These are phyloP conservation scores for Fennellomyces sp. DNA, from an alignment of 371 early-diverging fungal species.

Conservation along the genomic window DNA sequence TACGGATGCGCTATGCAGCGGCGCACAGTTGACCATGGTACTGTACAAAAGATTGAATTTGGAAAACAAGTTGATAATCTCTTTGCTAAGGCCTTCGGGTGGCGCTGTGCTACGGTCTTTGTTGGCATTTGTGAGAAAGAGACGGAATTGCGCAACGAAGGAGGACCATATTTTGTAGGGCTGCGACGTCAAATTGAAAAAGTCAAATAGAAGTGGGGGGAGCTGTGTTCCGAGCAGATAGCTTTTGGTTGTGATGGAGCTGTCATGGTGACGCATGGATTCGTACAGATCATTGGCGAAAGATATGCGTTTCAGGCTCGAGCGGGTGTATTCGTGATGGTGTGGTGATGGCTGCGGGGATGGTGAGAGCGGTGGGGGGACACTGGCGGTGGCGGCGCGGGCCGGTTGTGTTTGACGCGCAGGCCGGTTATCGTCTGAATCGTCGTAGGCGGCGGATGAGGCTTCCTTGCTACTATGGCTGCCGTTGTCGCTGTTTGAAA, in stretches of 20 bases:
- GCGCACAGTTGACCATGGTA: conserved; percentile 24
- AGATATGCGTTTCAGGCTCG: conserved; percentile 16
- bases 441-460: not conserved
- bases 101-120: not conserved
- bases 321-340: not conserved
- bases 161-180: conserved; percentile 26
- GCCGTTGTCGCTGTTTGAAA: conserved; percentile 15
- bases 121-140: not conserved
- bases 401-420: too few relatives aligned
- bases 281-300: conserved; percentile 24
- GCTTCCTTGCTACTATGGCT: not conserved
- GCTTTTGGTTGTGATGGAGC: not conserved
- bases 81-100: conserved; percentile 12
- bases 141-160: conserved; percentile 15
- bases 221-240: conserved; percentile 17
- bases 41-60: conserved; percentile 37
- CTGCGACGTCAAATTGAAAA: conserved; percentile 32
- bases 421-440: not conserved
- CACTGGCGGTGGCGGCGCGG: not conserved
- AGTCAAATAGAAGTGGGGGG: conserved; percentile 37
- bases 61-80: conserved; percentile 16
- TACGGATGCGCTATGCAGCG: not conserved
- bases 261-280: conserved; percentile 15
- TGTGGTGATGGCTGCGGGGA: not conserved
- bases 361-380: not conserved